phyloP scores from a whole-genome alignment of 2,329 filamentous ascomycete genomes.

The Emergomyces africanus region DNA sequence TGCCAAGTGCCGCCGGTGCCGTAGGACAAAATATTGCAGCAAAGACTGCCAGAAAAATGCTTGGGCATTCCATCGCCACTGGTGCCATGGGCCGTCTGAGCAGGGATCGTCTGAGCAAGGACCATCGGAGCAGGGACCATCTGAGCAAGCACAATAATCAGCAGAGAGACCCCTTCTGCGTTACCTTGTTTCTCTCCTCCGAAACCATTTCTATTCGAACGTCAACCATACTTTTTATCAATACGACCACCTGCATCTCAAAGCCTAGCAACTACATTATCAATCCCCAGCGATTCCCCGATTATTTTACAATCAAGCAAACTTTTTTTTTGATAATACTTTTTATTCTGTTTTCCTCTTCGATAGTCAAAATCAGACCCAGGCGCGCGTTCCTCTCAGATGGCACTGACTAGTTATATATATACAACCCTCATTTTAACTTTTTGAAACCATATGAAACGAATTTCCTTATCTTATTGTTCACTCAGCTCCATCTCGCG shows the following conservation, averaged over 20 bases:
- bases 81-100: conserved; percentile 50
- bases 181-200: background rate
- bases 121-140: background rate
- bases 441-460: background rate
- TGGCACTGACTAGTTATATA: background rate
- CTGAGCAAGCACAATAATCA: background rate
- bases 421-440: background rate
- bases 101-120: background rate
- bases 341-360: background rate
- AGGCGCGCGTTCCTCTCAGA: background rate
- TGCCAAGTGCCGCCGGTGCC: conserved; percentile 91
- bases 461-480: background rate
- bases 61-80: conserved; percentile 96
- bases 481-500: background rate
- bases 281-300: background rate
- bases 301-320: background rate
- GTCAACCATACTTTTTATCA: background rate
- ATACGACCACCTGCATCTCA: background rate
- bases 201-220: no score
- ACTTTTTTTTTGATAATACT: background rate
- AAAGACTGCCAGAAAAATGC: conserved; percentile 99
- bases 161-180: background rate
- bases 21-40: conserved; percentile 97
- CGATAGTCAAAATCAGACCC: background rate
- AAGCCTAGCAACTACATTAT: background rate